These are phyloP conservation scores for Phyllosticta paracitricarpa DNA, from an alignment of 2,329 filamentous ascomycete genomes.

Conservation along the genomic window DNA sequence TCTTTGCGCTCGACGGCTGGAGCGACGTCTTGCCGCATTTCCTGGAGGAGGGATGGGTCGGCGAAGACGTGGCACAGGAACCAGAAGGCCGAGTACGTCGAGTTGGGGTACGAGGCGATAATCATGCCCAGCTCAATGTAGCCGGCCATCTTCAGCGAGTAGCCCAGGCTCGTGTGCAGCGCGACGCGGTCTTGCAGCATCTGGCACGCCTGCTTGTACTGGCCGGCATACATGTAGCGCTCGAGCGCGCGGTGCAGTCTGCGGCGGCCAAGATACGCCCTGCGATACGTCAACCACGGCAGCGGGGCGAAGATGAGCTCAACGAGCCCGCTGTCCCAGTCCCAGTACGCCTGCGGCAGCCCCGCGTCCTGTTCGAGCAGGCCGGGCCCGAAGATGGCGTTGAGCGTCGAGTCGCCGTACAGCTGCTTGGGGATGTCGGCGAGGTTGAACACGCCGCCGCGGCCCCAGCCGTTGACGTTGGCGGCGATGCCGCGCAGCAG, in stretches of 20 bases:
- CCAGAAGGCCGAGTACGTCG: constrained; percentile 37
- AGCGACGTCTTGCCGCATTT: constrained; percentile 33
- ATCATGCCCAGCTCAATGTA: constrained; percentile 18
- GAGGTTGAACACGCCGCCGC: background rate
- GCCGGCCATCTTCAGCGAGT: constrained; percentile 15
- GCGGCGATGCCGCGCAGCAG: background rate
- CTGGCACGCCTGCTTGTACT: constrained; percentile 15
- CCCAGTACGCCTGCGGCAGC: constrained; percentile 33
- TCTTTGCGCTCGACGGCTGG: background rate
- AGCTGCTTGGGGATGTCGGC: background rate
- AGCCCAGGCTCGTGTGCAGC: constrained; percentile 14
- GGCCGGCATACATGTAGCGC: constrained; percentile 19
- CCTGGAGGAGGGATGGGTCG: constrained; percentile 27
- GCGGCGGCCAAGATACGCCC: constrained; percentile 28
- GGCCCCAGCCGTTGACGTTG: background rate
- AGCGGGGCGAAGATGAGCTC: constrained; percentile 15
- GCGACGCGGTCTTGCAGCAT: constrained; percentile 18
- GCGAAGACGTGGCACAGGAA: constrained; percentile 34
- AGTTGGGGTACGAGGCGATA: constrained; percentile 34
- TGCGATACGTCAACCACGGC: constrained; percentile 29
- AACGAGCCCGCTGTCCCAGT: constrained; percentile 29
- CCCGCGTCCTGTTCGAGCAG: constrained; percentile 28
- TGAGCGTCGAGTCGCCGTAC: constrained; percentile 19
- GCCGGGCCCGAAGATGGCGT: constrained; percentile 37
- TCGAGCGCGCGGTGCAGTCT: constrained; percentile 18